Evolutionary conservation across 129 eudicot genomes (phyloP).

Genomic region (Logfia minima): DNA sequence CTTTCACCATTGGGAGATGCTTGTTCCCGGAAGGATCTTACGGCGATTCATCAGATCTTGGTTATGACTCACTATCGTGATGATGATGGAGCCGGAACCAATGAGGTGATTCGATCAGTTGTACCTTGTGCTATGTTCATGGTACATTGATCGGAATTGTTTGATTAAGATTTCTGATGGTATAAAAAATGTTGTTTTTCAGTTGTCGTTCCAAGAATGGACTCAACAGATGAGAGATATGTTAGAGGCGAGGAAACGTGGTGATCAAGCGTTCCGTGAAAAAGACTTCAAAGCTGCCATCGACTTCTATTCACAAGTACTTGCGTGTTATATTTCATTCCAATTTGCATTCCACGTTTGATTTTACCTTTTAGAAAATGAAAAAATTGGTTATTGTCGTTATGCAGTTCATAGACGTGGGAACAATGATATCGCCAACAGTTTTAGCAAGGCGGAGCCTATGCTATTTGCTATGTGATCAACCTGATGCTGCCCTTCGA

Average conservation of each 20-base stretch:
- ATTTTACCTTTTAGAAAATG: background rate
- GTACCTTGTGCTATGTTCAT: constrained; percentile 1
- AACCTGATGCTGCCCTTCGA: constrained; percentile 83
- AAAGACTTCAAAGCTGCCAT: constrained; percentile 75
- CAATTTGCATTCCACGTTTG: background rate
- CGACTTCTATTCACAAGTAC: constrained; percentile 77
- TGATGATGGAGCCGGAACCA: constrained; percentile 87
- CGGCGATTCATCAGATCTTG: constrained; percentile 77
- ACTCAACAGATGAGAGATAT: constrained; percentile 89
- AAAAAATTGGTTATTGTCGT: background rate
- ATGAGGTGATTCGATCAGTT: constrained; percentile 53
- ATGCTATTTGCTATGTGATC: constrained; percentile 69
- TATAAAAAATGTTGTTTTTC: constrained; percentile 11
- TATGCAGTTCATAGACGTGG: constrained; percentile 69
- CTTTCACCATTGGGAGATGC: constrained; percentile 87
- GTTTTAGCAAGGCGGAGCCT: constrained; percentile 73
- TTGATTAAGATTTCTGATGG: background rate
- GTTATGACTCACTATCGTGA: constrained; percentile 72
- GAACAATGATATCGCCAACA: constrained; percentile 81
- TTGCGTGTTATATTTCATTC: background rate
- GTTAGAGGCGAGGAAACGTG: constrained; percentile 81
- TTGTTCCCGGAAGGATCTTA: constrained; percentile 77
- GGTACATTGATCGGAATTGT: background rate
- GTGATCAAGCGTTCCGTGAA: constrained; percentile 71
- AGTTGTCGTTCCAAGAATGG: constrained; percentile 91